A percentile compares a stretch with the other conserved stretches of the same genome.
phyloP scores from a whole-genome alignment of 331 rosid genomes.

The Acacia pycnantha region DNA sequence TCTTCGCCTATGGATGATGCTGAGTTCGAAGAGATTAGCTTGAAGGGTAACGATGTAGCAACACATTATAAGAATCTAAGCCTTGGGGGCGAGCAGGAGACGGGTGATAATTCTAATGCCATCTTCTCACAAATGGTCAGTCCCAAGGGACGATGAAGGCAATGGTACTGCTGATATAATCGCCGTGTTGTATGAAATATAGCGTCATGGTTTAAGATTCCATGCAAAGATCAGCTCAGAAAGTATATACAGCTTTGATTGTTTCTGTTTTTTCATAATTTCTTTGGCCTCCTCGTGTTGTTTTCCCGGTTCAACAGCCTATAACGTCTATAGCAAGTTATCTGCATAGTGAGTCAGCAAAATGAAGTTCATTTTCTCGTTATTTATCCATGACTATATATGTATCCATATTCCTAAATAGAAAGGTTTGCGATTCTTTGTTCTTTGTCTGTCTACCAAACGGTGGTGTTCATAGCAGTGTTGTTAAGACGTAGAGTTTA shows the following conservation, averaged over 20 bases:
- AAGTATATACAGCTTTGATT: conserved; percentile 26
- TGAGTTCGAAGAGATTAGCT: conserved; percentile 45
- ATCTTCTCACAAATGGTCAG: conserved; percentile 63
- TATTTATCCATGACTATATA: background rate
- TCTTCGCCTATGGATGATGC: conserved; percentile 1
- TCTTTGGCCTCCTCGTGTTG: conserved; percentile 24
- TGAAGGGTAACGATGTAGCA: conserved; percentile 37
- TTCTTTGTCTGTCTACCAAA: background rate
- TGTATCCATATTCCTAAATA: background rate
- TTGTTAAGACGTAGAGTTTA: no score
- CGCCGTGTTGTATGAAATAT: conserved; percentile 6
- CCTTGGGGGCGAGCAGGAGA: conserved; percentile 60
- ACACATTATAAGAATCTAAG: conserved; percentile 58
- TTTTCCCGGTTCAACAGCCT: conserved; percentile 20
- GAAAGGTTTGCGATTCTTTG: background rate
- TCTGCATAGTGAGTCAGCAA: background rate
- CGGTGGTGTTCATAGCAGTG: background rate
- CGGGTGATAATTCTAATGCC: conserved; percentile 23
- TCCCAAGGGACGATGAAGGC: conserved; percentile 53
- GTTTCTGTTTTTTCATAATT: conserved; percentile 23
- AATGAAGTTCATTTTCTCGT: background rate
- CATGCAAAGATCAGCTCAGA: conserved; percentile 22
- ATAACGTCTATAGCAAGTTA: conserved; percentile 22
- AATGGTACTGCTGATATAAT: background rate
- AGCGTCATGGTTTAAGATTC: conserved; percentile 31